phyloP scores from a whole-genome alignment of 768 basidiomycete genomes.

The Psilocybe tampanensis region DNA sequence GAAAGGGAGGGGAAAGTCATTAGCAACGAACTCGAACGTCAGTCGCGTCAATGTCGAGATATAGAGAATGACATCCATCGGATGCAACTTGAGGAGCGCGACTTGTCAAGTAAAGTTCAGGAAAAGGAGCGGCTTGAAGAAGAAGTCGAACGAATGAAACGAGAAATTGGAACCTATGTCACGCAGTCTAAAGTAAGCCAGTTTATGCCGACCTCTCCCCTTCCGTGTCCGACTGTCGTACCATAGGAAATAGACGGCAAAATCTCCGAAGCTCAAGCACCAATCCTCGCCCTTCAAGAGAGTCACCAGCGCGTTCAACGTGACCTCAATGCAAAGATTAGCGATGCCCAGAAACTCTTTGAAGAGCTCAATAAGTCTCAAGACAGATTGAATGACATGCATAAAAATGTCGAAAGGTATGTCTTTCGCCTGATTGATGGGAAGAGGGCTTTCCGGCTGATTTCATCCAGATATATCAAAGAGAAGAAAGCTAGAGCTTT shows the following conservation, averaged over 20 bases:
- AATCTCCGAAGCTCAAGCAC: conserved; percentile 61
- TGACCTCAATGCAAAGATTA: conserved; percentile 50
- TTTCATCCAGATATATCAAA: conserved; percentile 63
- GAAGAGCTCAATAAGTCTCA: conserved; percentile 69
- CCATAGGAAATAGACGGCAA: conserved; percentile 63
- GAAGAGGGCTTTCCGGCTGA: background rate
- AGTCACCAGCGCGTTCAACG: conserved; percentile 52
- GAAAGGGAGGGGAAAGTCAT: conserved; percentile 66
- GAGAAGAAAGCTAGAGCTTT: conserved; percentile 65
- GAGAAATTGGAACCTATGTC: conserved; percentile 50
- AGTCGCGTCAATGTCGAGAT: conserved; percentile 49
- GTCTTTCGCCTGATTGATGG: conserved; percentile 10
- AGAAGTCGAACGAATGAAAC: conserved; percentile 57
- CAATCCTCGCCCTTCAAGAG: conserved; percentile 64
- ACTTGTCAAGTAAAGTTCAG: conserved; percentile 56
- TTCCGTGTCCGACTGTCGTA: conserved; percentile 1
- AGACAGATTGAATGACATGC: conserved; percentile 63
- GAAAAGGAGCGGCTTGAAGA: conserved; percentile 61
- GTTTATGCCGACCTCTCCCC: background rate
- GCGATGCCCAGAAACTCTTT: conserved; percentile 52
- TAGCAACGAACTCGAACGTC: conserved; percentile 62
- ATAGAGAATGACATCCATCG: conserved; percentile 63
- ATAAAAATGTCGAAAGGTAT: conserved; percentile 68
- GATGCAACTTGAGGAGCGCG: conserved; percentile 63
- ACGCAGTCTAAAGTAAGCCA: conserved; percentile 52